These are phyloP conservation scores for Hypoxylon sp. DNA, from an alignment of 2,329 filamentous ascomycete species.

Conservation along the genomic window DNA sequence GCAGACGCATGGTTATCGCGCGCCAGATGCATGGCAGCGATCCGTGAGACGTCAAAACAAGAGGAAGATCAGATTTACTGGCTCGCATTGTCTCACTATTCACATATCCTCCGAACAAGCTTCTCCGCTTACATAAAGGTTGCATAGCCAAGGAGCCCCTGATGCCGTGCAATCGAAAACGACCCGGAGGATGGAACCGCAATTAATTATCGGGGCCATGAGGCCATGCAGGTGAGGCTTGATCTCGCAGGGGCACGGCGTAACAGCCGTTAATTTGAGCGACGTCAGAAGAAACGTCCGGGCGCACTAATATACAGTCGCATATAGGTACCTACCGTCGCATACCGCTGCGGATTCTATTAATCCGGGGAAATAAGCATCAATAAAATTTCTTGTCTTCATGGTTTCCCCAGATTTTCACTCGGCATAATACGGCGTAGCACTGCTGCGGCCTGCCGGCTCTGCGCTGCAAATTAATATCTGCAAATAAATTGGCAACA, in stretches of 20 bases:
- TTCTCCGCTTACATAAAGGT: conserved; percentile 29
- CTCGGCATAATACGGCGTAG: conserved; percentile 28
- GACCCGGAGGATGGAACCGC: conserved; percentile 30
- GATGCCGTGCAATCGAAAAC: conserved; percentile 9
- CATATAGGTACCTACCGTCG: neutral
- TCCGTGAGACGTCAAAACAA: neutral
- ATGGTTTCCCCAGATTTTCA: conserved; percentile 41
- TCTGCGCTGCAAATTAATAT: conserved; percentile 30
- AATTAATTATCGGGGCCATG: conserved; percentile 33
- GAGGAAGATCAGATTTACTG: neutral
- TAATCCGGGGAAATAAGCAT: conserved; percentile 36
- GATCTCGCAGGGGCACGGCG: conserved; percentile 11
- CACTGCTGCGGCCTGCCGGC: conserved; percentile 23
- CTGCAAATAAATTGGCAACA: conserved; percentile 20
- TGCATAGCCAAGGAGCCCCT: conserved; percentile 20
- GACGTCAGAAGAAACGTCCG: conserved; percentile 18
- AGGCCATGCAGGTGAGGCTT: conserved; percentile 34
- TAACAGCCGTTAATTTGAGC: conserved; percentile 21
- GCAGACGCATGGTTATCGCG: conserved; percentile 1
- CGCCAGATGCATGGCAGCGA: neutral
- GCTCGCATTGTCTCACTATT: neutral
- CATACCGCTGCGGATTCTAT: conserved; percentile 11
- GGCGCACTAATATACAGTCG: conserved; percentile 3
- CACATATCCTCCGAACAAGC: neutral
- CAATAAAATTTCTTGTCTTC: conserved; percentile 20